Conservation (phyloP, 192 early-diverging fungal species). For the Podila verticillata region DNA sequence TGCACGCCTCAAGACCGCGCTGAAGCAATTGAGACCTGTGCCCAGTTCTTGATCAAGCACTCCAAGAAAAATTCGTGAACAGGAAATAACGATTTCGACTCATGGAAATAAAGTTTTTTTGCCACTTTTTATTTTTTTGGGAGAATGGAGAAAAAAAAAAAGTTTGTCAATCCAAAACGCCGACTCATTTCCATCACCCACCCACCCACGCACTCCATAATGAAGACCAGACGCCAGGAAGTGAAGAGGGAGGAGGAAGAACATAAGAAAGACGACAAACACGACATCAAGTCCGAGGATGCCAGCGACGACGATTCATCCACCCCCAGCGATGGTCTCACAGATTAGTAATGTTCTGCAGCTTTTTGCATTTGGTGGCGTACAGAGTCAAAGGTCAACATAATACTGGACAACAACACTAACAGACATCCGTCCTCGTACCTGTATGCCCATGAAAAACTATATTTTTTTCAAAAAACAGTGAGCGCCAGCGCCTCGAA, state of each 20-base stretch:
- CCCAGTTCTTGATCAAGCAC: too few relatives aligned
- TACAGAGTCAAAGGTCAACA: not conserved
- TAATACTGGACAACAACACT: not conserved
- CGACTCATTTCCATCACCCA: too few relatives aligned
- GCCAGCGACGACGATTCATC: not conserved
- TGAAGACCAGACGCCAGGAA: constrained; percentile 1
- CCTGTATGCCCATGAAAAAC: too few relatives aligned
- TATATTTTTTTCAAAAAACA: constrained; percentile 1
- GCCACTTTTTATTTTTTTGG: not conserved
- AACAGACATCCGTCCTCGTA: not conserved
- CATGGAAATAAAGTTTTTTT: not conserved
- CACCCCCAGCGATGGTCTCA: not conserved
- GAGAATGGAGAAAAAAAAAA: not conserved
- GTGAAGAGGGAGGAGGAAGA: not conserved
- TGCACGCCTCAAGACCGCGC: too few relatives aligned
- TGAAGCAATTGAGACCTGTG: too few relatives aligned
- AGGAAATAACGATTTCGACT: not conserved
- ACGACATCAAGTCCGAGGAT: not conserved
- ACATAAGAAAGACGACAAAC: not conserved
- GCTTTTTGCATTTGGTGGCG: not conserved
- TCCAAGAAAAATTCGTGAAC: too few relatives aligned
- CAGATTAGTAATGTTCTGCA: not conserved
- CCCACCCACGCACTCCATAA: not conserved
- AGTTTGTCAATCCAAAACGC: not conserved
- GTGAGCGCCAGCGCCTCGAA: constrained; percentile 51